Evolutionary conservation across 306 rosid species (phyloP), one percentile per base, ranked within the genome.

Genomic region (Hippophae gyantsensis): DNA sequence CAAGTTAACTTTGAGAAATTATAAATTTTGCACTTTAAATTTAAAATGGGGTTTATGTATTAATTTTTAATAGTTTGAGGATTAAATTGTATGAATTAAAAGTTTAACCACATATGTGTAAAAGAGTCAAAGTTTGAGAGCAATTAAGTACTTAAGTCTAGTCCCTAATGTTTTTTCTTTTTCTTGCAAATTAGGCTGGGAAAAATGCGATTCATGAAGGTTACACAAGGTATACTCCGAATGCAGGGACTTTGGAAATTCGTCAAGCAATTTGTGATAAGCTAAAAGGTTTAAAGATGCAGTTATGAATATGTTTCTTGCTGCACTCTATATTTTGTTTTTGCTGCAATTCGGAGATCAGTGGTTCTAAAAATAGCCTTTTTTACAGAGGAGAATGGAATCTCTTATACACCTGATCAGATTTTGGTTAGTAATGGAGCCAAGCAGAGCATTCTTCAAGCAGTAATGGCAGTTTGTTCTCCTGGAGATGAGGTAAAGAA

Each of bases 361-460:
- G 43, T 32, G 27, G 32, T 48, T 75, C 58, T 68, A 52, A 61
- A 13, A 52, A 13, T 50, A 52, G 40, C 1, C 8, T 48, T 69
- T 54, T 59, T 60, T 67, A 75, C 73, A 92, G 99, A 80, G 86
- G 99, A 92, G 81, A 92, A 92, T 59, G 93, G 88, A 51, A 67
- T 92, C 52, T 74, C 72, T 11, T 92, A 85, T 56, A 77, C 88
- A n/a, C 78, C 93, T 38, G 90, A 92, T 77, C 88, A 85, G 75
- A 68, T 92, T 52, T 70, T 92, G 52, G 85, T 92, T 66, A 85
- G 95, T 67, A 92, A 92, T 69, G 99, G 99, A 69, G 99, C 99
- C 57, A 92, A 92, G 74, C 99, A 92, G 82, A 76, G 93, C 74
- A 23, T 75, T 75, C 10, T 81, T 63, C 99, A 92, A 67, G 96